Evolutionary conservation across 306 rosid genomes (phyloP), one percentile per base, ranked within the genome.

Genomic region (Senna tora): DNA sequence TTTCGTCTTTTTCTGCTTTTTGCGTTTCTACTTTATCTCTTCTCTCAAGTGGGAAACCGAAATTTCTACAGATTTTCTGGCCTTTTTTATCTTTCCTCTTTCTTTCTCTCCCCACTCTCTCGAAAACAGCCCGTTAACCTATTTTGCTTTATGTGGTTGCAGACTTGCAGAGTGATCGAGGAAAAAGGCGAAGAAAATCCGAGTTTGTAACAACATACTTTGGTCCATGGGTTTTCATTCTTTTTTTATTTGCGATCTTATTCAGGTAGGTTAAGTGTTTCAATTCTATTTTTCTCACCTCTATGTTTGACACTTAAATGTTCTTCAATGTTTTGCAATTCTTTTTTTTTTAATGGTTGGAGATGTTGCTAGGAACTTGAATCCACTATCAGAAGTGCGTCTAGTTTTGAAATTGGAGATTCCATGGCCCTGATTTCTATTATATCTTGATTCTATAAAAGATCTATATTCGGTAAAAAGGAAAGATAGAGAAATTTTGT

Each of bases 1-100:
- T 77, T 81, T 84, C 75, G 88, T 81, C 94, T 73, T 83, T 89
- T 86, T 86, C 87, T 81, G 77, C 91, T 87, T 87, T 87, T 87
- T 76, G 28, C 66, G 33, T 47, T 82, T 80, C 83, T 75, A 65
- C 82, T 80, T 75, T 82, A 59, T 75, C 81, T 62, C 67, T 61
- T 36, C 63, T 14, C 36, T 55, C 76, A 22, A 68, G 74, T 70
- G 80, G 87, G 77, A 67, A 72, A 75, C 74, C 72, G 49, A 69
- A 79, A 50, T 77, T 61, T 73, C 65, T 71, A 38, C 69, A 15
- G 15, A 28, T 65, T 66, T 66, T 34, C 46, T 69, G 60, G 28
- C 72, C 25, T 36, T 67, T 36, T 49, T 19, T 39, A 16, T 36
- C 43, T 19, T 39, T 50, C 25, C 17, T 50, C 12, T 25, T 70